Percentiles rank a stretch among this genome's conserved stretches.
Conservation (phyloP, 1,284 basidiomycete species). For the Cutaneotrichosporon sp. region DNA sequence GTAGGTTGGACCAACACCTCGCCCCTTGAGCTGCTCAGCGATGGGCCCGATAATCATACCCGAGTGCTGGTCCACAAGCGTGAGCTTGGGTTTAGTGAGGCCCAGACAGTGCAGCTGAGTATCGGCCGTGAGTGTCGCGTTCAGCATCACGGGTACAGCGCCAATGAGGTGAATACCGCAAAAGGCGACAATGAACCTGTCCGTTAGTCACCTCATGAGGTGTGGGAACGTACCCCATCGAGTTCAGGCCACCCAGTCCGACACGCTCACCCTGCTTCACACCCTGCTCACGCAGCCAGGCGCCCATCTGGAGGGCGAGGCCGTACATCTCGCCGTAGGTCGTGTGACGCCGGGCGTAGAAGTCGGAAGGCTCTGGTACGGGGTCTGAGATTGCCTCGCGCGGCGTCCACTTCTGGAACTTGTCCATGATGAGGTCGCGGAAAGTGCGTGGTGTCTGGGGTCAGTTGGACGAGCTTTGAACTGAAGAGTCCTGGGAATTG, state of each 20-base stretch:
- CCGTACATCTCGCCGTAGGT: conserved; percentile 29
- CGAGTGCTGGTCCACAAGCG: conserved; percentile 39
- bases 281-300: conserved; percentile 37
- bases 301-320: conserved; percentile 27
- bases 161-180: conserved; percentile 45
- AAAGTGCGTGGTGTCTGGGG: conserved; percentile 7
- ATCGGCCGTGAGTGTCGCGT: conserved; percentile 41
- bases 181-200: conserved; percentile 43
- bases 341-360: conserved; percentile 12
- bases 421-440: conserved; percentile 4
- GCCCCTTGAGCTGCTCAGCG: background rate
- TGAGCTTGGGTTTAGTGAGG: conserved; percentile 31
- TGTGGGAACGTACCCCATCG: conserved; percentile 20
- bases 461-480: background rate
- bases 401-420: background rate
- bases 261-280: conserved; percentile 36
- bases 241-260: conserved; percentile 43
- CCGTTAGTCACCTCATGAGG: conserved; percentile 6
- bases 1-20: conserved; percentile 11
- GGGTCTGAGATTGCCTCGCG: conserved; percentile 37
- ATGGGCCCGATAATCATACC: conserved; percentile 29
- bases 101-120: conserved; percentile 36
- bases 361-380: conserved; percentile 16
- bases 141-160: conserved; percentile 40
- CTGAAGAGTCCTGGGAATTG: too few species aligned